Evolutionary conservation across 345 rosid species (phyloP).

Genomic region (Heritiera littoralis): DNA sequence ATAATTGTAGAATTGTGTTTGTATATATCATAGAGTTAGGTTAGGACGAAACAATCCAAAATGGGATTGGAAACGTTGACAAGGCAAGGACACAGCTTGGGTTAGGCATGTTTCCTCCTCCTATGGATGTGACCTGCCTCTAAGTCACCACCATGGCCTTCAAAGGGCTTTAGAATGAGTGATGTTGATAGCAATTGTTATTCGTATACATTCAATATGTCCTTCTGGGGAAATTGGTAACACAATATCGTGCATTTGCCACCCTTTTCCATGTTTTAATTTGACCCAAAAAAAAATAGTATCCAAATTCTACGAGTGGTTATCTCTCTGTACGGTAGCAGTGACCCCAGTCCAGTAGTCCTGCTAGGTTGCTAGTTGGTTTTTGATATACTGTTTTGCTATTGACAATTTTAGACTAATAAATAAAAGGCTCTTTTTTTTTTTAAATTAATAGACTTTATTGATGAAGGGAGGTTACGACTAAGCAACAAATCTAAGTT

Average conservation of each 20-base stretch:
- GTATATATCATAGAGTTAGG: constrained; percentile 17
- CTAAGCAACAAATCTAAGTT: too few species aligned
- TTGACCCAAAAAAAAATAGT: background rate
- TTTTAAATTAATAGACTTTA: too few species aligned
- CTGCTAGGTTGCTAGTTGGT: background rate
- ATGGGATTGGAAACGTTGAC: constrained; percentile 44
- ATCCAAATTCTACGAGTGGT: background rate
- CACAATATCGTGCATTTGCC: background rate
- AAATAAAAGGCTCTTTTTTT: too few species aligned
- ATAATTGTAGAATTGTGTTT: background rate
- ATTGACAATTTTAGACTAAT: too few species aligned
- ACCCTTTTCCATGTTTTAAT: background rate
- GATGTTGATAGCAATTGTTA: constrained; percentile 17
- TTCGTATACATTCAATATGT: background rate
- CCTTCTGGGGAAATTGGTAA: constrained; percentile 7
- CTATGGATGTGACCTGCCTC: constrained; percentile 46
- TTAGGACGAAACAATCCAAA: constrained; percentile 28
- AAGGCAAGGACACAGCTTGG: constrained; percentile 55
- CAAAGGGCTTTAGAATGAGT: constrained; percentile 20
- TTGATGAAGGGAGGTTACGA: too few species aligned
- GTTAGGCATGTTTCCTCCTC: constrained; percentile 56
- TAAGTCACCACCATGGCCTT: constrained; percentile 41
- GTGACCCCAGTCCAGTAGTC: background rate
- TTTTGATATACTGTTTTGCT: background rate
- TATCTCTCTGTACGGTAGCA: background rate